Conservation (phyloP, 805 yeast species). For the Ogataea methanolica region DNA sequence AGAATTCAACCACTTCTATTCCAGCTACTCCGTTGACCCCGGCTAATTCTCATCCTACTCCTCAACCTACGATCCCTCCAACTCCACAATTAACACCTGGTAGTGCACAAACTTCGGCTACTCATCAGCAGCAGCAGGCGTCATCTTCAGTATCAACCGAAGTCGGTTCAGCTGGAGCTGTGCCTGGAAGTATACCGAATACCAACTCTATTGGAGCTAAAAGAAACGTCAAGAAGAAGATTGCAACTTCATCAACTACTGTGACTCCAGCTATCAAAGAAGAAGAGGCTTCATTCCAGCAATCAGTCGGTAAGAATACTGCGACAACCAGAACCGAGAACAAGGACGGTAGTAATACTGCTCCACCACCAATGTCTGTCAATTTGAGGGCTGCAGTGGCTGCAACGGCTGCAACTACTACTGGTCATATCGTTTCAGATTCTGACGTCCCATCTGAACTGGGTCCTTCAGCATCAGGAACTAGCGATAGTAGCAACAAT, state of each 20-base stretch:
- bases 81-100: constrained; percentile 18
- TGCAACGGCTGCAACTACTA: neutral
- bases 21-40: constrained; percentile 33
- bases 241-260: constrained; percentile 15
- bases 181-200: no score
- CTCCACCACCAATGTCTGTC: neutral
- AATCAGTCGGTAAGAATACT: neutral
- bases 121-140: constrained; percentile 4
- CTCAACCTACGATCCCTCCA: constrained; percentile 20
- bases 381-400: neutral
- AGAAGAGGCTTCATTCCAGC: constrained; percentile 16
- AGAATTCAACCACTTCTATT: constrained; percentile 23
- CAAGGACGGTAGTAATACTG: neutral
- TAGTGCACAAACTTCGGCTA: constrained; percentile 2
- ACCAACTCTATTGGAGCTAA: constrained; percentile 3
- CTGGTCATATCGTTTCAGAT: neutral
- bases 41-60: constrained; percentile 25
- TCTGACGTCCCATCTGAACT: neutral
- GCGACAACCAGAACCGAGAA: neutral
- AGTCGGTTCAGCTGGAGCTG: no score
- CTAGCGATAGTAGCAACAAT: neutral
- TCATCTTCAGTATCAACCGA: neutral
- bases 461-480: neutral
- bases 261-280: constrained; percentile 26
- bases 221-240: constrained; percentile 18